These are phyloP conservation scores for Psilocybe cyanescens DNA, from an alignment of 768 basidiomycete genomes.

Conservation along the genomic window DNA sequence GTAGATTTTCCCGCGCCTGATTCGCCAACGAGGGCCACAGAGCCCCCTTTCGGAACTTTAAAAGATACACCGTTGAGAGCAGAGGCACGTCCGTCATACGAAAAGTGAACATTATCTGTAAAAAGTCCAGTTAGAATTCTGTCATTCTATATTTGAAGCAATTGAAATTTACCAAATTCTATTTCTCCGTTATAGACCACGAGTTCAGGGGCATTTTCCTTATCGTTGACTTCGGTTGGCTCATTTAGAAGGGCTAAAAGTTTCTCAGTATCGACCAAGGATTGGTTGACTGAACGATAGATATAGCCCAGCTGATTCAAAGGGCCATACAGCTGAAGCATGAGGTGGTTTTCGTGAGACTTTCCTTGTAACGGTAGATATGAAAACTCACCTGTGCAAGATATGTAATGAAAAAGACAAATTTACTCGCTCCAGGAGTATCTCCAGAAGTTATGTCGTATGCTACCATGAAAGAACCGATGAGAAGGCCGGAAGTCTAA, in stretches of 20 bases:
- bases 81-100: slow-evolving; percentile 74
- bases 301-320: slow-evolving; percentile 80
- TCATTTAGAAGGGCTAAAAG: slow-evolving; percentile 82
- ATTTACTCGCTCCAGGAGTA: slow-evolving; percentile 55
- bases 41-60: slow-evolving; percentile 83
- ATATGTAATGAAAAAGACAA: slow-evolving; percentile 84
- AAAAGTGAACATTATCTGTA: slow-evolving; percentile 83
- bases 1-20: slow-evolving; percentile 85
- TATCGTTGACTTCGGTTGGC: slow-evolving; percentile 83
- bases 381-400: slow-evolving; percentile 63
- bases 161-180: slow-evolving; percentile 71
- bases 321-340: slow-evolving; percentile 64
- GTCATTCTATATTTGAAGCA: not conserved
- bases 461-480: slow-evolving; percentile 83
- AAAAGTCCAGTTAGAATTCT: slow-evolving; percentile 7
- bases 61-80: slow-evolving; percentile 84
- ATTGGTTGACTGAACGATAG: slow-evolving; percentile 77
- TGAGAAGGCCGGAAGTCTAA: slow-evolving; percentile 77
- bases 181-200: slow-evolving; percentile 77
- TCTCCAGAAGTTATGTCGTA: slow-evolving; percentile 59
- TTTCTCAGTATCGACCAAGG: slow-evolving; percentile 83
- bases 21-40: slow-evolving; percentile 89
- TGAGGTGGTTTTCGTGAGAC: not conserved
- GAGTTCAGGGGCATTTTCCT: slow-evolving; percentile 74
- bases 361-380: not conserved